Evolutionary conservation across 2,329 filamentous ascomycete genomes (phyloP), one percentile per base, ranked within the genome.

Genomic region (Bimuria novae-zelandiae): DNA sequence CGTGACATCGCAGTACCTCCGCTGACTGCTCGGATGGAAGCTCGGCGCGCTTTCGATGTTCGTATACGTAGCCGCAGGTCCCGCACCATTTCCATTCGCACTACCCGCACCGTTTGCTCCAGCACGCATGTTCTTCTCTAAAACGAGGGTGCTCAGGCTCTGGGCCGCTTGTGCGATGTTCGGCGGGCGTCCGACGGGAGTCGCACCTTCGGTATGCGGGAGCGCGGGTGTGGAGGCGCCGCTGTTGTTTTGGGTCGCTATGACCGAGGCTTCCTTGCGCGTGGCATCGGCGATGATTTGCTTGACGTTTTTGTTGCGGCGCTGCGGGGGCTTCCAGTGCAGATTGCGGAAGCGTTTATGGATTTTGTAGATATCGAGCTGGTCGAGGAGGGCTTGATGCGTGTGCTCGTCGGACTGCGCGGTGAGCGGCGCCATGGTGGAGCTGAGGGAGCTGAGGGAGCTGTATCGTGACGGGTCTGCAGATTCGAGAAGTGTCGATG

Each of bases 221-320:
- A 68, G 71, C 16, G 70, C 76, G 56, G 59, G 89, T 1, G 92
- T 95, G 6, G 84, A 90, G 48, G 85, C 82, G 61, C 92, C 92
- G 68, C 89, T 92, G 72, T 90, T 89, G 68, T 89, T 88, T 70
- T 90, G 88, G 0, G 90, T 96, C 14, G 89, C 90, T 68, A 92
- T 81, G 30, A 90, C 82, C 3, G 92, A 96, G n/a, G 91, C 90
- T 79, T 97, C 93, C 70, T 89, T 90, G 63, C 91, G 88, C 19
- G 89, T 85, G 11, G 89, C 90, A 68, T 99, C 94, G 54, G 91
- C 89, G 56, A 99, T 82, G 57, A 99, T 94, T 65, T 96, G 90
- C 76, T 97, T 97, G 76, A 97, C 88, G 75, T 96, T 97, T 81
- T 99, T 99, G 84, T 99, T 99, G 75, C 94, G 90, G 46, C 94